Conservation (phyloP, 371 early-diverging fungal genomes). For the Mucor velutinosus region DNA sequence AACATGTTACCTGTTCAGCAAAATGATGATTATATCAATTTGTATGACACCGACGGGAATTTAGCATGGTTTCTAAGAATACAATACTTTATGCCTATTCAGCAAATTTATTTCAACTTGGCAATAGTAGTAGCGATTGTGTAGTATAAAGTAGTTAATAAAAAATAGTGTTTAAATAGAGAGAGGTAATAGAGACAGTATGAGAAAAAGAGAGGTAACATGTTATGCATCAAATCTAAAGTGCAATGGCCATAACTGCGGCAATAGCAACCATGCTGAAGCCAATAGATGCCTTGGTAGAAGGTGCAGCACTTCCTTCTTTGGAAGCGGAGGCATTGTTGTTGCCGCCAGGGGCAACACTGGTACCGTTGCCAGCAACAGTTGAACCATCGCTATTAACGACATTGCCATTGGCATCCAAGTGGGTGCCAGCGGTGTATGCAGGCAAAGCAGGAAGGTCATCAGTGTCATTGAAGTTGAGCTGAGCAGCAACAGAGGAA, state of each 20-base stretch:
- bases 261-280: neutral
- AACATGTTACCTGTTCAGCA: neutral
- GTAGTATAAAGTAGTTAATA: neutral
- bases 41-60: neutral
- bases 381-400: slow-evolving; percentile 11
- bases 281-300: slow-evolving; percentile 6
- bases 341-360: neutral
- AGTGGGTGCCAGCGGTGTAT: slow-evolving; percentile 31
- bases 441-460: slow-evolving; percentile 42
- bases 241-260: neutral
- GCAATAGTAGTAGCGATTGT: neutral
- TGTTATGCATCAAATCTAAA: neutral
- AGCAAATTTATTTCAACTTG: neutral
- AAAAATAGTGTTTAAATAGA: neutral
- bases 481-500: slow-evolving; percentile 30
- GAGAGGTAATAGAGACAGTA: neutral
- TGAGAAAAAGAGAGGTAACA: neutral
- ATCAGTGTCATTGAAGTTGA: slow-evolving; percentile 38
- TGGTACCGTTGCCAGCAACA: neutral
- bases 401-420: slow-evolving; percentile 33
- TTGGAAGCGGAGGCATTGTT: neutral
- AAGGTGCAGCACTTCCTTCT: neutral
- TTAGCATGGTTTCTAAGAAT: neutral
- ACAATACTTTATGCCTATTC: neutral
- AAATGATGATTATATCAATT: neutral